Conservation (phyloP, 441 rosid species). For the Francoa sonchifolia region DNA sequence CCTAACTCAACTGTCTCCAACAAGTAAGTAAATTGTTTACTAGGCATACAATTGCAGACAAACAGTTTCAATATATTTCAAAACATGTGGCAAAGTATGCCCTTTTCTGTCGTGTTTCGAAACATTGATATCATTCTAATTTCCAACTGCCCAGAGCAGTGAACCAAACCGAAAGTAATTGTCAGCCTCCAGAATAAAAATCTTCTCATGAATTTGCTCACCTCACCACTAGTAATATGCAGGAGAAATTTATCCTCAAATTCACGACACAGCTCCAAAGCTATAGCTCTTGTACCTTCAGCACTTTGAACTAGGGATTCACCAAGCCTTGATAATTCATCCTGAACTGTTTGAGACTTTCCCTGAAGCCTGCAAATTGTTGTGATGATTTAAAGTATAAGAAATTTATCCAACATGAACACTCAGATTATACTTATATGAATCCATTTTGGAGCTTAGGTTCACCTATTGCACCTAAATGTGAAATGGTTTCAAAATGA, state of each 20-base stretch:
- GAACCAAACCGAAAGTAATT: no score
- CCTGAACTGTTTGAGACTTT: conserved; percentile 71
- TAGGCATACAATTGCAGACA: no score
- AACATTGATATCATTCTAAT: no score
- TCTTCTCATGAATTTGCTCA: conserved; percentile 25
- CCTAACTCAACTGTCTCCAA: no score
- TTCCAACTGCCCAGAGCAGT: no score
- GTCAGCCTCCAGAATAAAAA: no score
- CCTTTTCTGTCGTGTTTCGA: no score
- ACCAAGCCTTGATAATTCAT: conserved; percentile 77
- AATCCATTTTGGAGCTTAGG: neutral
- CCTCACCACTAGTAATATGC: conserved; percentile 83
- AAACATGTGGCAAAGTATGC: no score
- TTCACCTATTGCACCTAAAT: neutral
- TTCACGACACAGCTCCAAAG: conserved; percentile 95
- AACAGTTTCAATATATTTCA: no score
- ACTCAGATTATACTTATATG: neutral
- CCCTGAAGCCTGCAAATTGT: conserved; percentile 92
- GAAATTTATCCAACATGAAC: no score
- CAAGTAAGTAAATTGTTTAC: no score
- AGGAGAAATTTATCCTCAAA: conserved; percentile 91
- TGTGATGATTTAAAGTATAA: neutral
- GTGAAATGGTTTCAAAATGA: conserved; percentile 1
- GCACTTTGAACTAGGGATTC: conserved; percentile 65
- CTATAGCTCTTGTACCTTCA: conserved; percentile 91